Evolutionary conservation across 176 grass and related monocot genomes (phyloP).

Genomic region (Dactylis glomerata): DNA sequence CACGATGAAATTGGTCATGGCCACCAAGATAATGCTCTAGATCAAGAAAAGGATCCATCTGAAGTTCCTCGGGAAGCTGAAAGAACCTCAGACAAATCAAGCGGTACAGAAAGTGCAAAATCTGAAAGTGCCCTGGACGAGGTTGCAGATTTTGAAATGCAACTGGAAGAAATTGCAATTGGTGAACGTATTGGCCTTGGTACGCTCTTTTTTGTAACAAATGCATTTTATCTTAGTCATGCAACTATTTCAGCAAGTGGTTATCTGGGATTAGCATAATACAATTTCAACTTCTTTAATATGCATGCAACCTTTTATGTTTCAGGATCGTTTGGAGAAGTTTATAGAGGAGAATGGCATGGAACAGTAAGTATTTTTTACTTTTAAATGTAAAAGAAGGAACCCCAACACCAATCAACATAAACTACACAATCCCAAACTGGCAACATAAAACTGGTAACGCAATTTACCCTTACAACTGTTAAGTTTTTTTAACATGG

Average conservation of each 20-base stretch:
- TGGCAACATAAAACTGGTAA: too few relatives aligned
- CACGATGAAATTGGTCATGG: constrained; percentile 48
- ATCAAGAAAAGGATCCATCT: constrained; percentile 45
- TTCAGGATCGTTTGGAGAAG: constrained; percentile 96
- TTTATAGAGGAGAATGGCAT: constrained; percentile 98
- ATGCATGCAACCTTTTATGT: constrained; percentile 8
- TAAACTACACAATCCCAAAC: too few relatives aligned
- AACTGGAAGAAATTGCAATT: constrained; percentile 85
- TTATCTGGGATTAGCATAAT: neutral
- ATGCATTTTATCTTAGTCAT: constrained; percentile 16
- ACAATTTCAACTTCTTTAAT: neutral
- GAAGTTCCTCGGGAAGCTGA: constrained; percentile 70
- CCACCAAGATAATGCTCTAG: constrained; percentile 48
- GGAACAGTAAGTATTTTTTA: constrained; percentile 80
- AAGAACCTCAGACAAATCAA: constrained; percentile 84
- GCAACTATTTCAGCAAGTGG: neutral
- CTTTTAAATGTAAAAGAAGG: neutral
- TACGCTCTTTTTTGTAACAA: constrained; percentile 25
- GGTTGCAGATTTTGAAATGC: constrained; percentile 91
- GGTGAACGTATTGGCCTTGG: constrained; percentile 96
- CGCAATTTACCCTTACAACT: too few relatives aligned
- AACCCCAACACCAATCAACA: too few relatives aligned
- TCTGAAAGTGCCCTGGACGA: constrained; percentile 74
- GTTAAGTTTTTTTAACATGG: too few relatives aligned
- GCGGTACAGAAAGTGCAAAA: constrained; percentile 75